Conservation (phyloP, 225 moss, liverwort and hornwort genomes). For the Bryoerythrophyllum caledonicum region DNA sequence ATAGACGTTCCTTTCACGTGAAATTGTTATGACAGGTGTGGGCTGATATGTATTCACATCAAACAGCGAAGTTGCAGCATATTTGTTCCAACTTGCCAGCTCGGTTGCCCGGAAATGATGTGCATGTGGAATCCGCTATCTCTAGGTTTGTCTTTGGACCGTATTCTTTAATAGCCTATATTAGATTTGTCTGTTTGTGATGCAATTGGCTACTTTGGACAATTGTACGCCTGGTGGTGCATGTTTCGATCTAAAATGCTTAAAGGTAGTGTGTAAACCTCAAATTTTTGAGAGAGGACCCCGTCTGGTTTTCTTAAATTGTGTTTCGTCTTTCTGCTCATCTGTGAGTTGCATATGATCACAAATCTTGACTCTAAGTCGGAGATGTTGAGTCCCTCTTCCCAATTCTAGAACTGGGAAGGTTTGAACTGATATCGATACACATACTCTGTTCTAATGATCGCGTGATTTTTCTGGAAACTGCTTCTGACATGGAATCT, state of each 20-base stretch:
- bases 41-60: constrained; percentile 63
- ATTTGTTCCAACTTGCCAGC: constrained; percentile 68
- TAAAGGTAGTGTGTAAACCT: not conserved
- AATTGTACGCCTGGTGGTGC: not conserved
- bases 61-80: constrained; percentile 70
- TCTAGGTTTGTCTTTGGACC: constrained; percentile 31
- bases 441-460: not conserved
- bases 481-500: constrained; percentile 23
- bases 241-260: not conserved
- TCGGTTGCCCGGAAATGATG: constrained; percentile 72
- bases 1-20: not conserved
- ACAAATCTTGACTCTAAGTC: not conserved
- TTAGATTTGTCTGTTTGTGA: not conserved
- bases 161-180: not conserved
- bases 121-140: constrained; percentile 39
- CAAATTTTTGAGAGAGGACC: not conserved
- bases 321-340: not conserved
- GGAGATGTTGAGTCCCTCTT: not conserved
- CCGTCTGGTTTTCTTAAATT: not conserved
- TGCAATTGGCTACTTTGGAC: constrained; percentile 12
- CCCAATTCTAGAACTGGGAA: not conserved
- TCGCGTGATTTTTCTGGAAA: constrained; percentile 6
- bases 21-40: constrained; percentile 41
- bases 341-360: not conserved
- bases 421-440: not conserved